Conservation (phyloP, 1,284 basidiomycete genomes). For the Sanguinoderma infundibulare region DNA sequence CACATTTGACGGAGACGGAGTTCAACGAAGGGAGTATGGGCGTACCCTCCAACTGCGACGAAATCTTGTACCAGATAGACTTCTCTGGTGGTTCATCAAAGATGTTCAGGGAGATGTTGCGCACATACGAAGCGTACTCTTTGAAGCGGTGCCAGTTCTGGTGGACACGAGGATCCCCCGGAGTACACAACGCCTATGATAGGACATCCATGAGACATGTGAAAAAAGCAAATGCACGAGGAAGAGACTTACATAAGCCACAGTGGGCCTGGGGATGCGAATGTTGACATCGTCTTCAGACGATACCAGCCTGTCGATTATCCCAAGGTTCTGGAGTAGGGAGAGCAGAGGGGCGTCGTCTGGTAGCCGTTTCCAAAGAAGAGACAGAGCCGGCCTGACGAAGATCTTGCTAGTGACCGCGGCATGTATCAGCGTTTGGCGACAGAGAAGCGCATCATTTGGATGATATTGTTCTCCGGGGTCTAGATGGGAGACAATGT, state of each 20-base stretch:
- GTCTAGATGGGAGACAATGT: too few species aligned
- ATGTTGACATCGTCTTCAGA: not conserved
- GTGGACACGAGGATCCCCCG: not conserved
- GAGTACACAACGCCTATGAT: not conserved
- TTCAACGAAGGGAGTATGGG: not conserved
- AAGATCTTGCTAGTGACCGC: too few species aligned
- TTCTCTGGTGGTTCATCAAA: not conserved
- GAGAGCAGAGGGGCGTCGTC: not conserved
- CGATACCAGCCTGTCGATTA: not conserved
- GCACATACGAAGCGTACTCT: not conserved
- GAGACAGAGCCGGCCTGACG: not conserved
- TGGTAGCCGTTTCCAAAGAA: not conserved
- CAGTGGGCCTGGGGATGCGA: too few species aligned
- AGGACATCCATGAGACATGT: too few species aligned
- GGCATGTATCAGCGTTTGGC: too few species aligned
- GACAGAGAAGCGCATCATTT: too few species aligned
- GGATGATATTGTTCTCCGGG: too few species aligned
- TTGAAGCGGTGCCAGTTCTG: not conserved
- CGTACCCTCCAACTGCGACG: not conserved
- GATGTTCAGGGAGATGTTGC: not conserved
- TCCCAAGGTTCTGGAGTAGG: not conserved
- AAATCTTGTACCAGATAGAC: not conserved
- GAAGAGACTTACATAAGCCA: not conserved
- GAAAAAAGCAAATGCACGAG: too few species aligned
- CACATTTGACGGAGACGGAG: not conserved